These are phyloP conservation scores for Calonectria pauciramosa DNA, from an alignment of 2,329 filamentous ascomycete species.

Conservation along the genomic window DNA sequence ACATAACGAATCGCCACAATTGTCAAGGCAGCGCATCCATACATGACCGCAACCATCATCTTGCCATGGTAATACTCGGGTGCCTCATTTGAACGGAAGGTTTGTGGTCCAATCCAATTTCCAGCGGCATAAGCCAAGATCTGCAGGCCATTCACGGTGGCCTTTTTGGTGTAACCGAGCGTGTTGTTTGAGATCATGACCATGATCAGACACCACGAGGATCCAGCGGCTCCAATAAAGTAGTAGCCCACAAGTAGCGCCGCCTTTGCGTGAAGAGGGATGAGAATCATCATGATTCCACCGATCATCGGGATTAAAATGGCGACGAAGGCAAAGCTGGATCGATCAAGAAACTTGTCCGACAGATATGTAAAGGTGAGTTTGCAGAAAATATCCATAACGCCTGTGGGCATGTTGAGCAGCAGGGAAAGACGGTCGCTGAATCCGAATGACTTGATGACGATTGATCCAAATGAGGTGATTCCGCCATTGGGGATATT, in stretches of 20 bases:
- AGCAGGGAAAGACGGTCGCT: slow-evolving; percentile 66
- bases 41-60: slow-evolving; percentile 43
- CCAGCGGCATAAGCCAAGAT: slow-evolving; percentile 37
- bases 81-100: slow-evolving; percentile 39
- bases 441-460: slow-evolving; percentile 70
- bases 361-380: slow-evolving; percentile 43
- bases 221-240: slow-evolving; percentile 41
- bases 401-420: slow-evolving; percentile 71
- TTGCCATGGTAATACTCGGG: slow-evolving; percentile 43
- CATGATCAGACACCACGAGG: slow-evolving; percentile 45
- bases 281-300: slow-evolving; percentile 45
- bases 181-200: slow-evolving; percentile 47
- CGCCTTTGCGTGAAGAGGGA: slow-evolving; percentile 40
- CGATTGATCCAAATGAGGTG: slow-evolving; percentile 68
- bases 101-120: slow-evolving; percentile 44
- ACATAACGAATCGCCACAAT: slow-evolving; percentile 35
- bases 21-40: slow-evolving; percentile 31
- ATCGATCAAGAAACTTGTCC: slow-evolving; percentile 42
- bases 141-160: slow-evolving; percentile 42
- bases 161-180: slow-evolving; percentile 48
- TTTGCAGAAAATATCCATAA: slow-evolving; percentile 69
- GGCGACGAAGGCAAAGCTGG: slow-evolving; percentile 42
- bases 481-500: slow-evolving; percentile 65
- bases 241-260: slow-evolving; percentile 42
- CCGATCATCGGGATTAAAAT: slow-evolving; percentile 45